Percentiles rank a stretch among this genome's conserved stretches.
Evolutionary conservation across 352 stramenopile species (phyloP).

Genomic region (Phytopythium delawarense): DNA sequence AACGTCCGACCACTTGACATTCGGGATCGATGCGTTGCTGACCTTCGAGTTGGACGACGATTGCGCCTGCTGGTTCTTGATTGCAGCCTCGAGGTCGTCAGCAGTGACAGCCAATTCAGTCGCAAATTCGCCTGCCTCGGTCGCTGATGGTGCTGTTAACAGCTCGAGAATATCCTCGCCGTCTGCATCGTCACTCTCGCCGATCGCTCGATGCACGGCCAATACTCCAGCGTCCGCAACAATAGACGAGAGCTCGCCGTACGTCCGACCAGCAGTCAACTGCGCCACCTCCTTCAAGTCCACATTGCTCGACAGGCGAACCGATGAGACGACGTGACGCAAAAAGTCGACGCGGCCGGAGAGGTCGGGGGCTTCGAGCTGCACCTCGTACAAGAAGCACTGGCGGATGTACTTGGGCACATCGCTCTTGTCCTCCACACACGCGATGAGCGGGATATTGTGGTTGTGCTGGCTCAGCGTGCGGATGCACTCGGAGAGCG

Average conservation of each 20-base stretch:
- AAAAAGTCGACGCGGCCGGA: conserved; percentile 50
- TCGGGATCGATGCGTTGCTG: conserved; percentile 81
- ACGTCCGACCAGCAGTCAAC: conserved; percentile 65
- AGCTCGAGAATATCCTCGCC: conserved; percentile 23
- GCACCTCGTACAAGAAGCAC: conserved; percentile 77
- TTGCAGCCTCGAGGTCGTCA: conserved; percentile 45
- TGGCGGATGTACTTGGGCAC: conserved; percentile 80
- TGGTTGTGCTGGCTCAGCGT: conserved; percentile 40
- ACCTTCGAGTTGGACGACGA: conserved; percentile 55
- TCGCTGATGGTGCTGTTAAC: background rate
- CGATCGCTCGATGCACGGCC: conserved; percentile 40
- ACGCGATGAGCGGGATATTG: conserved; percentile 70
- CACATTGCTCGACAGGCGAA: conserved; percentile 39
- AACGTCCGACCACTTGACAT: conserved; percentile 98
- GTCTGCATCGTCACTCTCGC: conserved; percentile 16
- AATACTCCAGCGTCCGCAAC: conserved; percentile 53
- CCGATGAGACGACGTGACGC: conserved; percentile 31
- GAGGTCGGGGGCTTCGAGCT: conserved; percentile 59
- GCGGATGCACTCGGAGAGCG: conserved; percentile 63
- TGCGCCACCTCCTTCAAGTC: conserved; percentile 58
- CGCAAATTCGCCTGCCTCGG: background rate
- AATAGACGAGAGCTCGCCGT: conserved; percentile 65
- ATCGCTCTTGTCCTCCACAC: conserved; percentile 71
- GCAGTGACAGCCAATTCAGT: conserved; percentile 19
- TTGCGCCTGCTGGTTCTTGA: conserved; percentile 65